Evolutionary conservation across 2,329 filamentous ascomycete genomes (phyloP).

Genomic region (Tolypocladium album): DNA sequence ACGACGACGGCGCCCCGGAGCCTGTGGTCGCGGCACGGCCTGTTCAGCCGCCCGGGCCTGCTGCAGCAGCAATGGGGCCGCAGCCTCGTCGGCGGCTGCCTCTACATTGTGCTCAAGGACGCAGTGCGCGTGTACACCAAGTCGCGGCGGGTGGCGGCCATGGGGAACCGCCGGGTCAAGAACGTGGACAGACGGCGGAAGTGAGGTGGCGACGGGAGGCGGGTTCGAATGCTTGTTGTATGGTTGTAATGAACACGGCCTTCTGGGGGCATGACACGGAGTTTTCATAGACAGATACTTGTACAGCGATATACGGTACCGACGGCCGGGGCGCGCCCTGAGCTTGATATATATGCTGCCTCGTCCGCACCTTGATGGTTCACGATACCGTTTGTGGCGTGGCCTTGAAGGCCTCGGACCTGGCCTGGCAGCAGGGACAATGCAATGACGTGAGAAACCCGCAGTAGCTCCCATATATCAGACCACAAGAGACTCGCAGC

Average conservation of each 20-base stretch:
- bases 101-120: constrained; percentile 78
- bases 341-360: not conserved
- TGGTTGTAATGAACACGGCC: not conserved
- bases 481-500: not conserved
- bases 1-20: constrained; percentile 31
- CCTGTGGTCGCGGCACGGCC: constrained; percentile 11
- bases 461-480: not conserved
- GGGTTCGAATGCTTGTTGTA: not conserved
- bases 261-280: not conserved
- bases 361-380: not conserved
- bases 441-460: not conserved
- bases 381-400: not conserved
- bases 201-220: not conserved
- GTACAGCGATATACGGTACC: not conserved
- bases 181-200: constrained; percentile 31
- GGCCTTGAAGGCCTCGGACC: not conserved
- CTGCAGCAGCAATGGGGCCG: constrained; percentile 81
- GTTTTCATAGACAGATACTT: not conserved
- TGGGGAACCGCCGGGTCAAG: constrained; percentile 41
- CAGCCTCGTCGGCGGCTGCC: constrained; percentile 76
- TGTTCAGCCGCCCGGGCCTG: constrained; percentile 45
- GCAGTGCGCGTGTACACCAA: constrained; percentile 51
- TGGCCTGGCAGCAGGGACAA: not conserved
- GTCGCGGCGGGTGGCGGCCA: constrained; percentile 47
- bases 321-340: not conserved